Percentiles rank a stretch among this genome's conserved stretches.
phyloP scores from a whole-genome alignment of 805 yeast genomes.

The Pichia thaimueangensis region DNA sequence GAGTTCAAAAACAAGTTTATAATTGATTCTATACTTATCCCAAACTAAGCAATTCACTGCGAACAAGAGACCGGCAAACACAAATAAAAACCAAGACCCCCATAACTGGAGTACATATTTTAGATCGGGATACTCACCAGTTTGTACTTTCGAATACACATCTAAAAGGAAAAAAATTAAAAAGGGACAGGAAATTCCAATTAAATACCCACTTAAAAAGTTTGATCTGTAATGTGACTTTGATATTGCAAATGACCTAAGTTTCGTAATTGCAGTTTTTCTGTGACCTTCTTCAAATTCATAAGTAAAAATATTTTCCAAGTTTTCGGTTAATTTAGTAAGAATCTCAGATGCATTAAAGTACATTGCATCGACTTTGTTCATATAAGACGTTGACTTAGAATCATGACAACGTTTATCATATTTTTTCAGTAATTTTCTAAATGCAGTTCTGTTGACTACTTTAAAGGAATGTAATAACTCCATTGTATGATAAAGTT shows the following conservation, averaged over 20 bases:
- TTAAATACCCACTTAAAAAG: slow-evolving; percentile 56
- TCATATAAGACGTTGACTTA: slow-evolving; percentile 43
- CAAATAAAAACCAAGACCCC: slow-evolving; percentile 78
- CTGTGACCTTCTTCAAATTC: slow-evolving; percentile 66
- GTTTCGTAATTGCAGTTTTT: slow-evolving; percentile 63
- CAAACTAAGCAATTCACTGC: slow-evolving; percentile 67
- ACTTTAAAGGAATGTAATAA: slow-evolving; percentile 62
- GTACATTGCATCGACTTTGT: slow-evolving; percentile 46
- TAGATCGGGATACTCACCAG: slow-evolving; percentile 44
- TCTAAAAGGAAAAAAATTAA: slow-evolving; percentile 26
- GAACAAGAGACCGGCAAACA: slow-evolving; percentile 56
- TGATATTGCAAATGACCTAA: slow-evolving; percentile 40
- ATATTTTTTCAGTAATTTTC: slow-evolving; percentile 84
- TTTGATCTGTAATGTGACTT: slow-evolving; percentile 38
- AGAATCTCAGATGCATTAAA: slow-evolving; percentile 56
- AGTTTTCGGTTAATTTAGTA: slow-evolving; percentile 50
- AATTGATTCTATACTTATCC: slow-evolving; percentile 71
- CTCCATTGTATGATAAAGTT: slow-evolving; percentile 66
- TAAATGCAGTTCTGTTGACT: slow-evolving; percentile 78
- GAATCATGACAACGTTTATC: slow-evolving; percentile 61
- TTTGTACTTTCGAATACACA: slow-evolving; percentile 7
- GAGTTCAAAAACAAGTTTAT: slow-evolving; percentile 86
- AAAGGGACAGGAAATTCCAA: slow-evolving; percentile 70
- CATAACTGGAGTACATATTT: slow-evolving; percentile 70
- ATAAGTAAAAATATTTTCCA: slow-evolving; percentile 61